A percentile compares a stretch with the other conserved stretches of the same genome.
These are phyloP conservation scores for Colletotrichum navitas DNA, from an alignment of 2,329 filamentous ascomycete genomes.

Conservation along the genomic window DNA sequence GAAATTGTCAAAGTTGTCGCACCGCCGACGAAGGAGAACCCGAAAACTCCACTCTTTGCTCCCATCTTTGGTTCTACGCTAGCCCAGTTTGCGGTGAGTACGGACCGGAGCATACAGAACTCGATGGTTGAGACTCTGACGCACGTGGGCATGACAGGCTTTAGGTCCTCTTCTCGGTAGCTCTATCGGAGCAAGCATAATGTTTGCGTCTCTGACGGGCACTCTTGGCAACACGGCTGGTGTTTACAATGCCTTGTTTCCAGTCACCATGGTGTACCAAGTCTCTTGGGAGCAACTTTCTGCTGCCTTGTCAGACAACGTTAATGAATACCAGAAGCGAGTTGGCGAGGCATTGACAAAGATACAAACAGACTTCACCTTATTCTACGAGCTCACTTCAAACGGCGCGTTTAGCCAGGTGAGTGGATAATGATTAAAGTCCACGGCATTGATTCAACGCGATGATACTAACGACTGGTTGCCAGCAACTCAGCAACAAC, in stretches of 20 bases:
- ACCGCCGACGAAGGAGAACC: background rate
- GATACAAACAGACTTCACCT: constrained; percentile 24
- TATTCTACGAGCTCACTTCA: constrained; percentile 1
- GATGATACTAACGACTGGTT: background rate
- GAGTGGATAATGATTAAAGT: background rate
- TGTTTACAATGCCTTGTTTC: constrained; percentile 15
- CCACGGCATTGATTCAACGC: accelerated
- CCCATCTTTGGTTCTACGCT: constrained; percentile 10
- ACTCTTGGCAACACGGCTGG: background rate
- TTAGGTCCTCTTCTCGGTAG: background rate
- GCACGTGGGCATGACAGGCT: background rate
- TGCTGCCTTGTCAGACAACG: background rate
- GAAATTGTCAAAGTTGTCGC: constrained; percentile 21
- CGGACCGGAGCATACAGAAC: background rate
- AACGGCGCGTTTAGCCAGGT: constrained; percentile 19
- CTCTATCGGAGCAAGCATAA: background rate
- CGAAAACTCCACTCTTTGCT: background rate
- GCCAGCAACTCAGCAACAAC: background rate
- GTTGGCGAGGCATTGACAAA: constrained; percentile 15
- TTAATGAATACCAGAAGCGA: constrained; percentile 27
- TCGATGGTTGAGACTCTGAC: background rate
- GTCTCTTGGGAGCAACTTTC: constrained; percentile 26
- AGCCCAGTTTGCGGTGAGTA: constrained; percentile 25
- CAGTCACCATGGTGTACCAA: background rate
- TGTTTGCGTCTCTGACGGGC: background rate